phyloP scores from a whole-genome alignment of 352 stramenopile genomes.

The Globisporangium nunn region DNA sequence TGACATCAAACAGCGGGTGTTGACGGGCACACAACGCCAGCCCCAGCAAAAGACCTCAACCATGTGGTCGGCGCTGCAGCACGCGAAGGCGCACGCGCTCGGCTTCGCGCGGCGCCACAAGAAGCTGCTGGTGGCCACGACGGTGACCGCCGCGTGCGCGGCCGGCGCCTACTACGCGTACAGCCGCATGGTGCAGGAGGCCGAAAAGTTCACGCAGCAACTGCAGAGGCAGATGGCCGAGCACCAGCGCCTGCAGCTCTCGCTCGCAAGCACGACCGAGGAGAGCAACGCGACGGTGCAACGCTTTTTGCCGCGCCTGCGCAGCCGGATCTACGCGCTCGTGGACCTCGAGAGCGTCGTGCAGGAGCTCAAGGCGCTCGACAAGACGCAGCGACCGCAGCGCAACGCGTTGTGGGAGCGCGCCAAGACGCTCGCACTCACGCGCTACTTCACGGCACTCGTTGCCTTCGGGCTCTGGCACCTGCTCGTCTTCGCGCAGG shows the following conservation, averaged over 20 bases:
- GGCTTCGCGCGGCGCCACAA: conserved; percentile 67
- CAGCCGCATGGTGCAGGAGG: conserved; percentile 49
- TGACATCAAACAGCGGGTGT: background rate
- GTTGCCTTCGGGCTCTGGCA: conserved; percentile 75
- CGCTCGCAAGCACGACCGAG: conserved; percentile 61
- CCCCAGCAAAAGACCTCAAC: background rate
- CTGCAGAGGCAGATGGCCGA: conserved; percentile 66
- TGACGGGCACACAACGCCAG: background rate
- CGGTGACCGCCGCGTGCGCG: conserved; percentile 39
- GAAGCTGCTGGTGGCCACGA: conserved; percentile 44
- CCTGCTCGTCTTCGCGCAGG: conserved; percentile 71
- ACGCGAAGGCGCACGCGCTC: conserved; percentile 38
- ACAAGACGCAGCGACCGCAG: conserved; percentile 49
- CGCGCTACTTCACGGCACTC: conserved; percentile 67
- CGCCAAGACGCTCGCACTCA: conserved; percentile 63
- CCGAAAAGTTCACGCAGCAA: conserved; percentile 62
- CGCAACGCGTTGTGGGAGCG: conserved; percentile 70
- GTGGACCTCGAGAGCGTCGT: conserved; percentile 69
- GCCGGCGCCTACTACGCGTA: conserved; percentile 67
- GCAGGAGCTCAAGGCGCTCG: conserved; percentile 60
- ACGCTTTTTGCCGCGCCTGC: conserved; percentile 63
- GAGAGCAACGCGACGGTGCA: conserved; percentile 70
- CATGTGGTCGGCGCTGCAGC: conserved; percentile 71
- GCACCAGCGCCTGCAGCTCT: conserved; percentile 68
- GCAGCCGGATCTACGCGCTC: conserved; percentile 48